These are phyloP conservation scores for Leccinum arenicola DNA, from an alignment of 768 basidiomycete species.

Conservation along the genomic window DNA sequence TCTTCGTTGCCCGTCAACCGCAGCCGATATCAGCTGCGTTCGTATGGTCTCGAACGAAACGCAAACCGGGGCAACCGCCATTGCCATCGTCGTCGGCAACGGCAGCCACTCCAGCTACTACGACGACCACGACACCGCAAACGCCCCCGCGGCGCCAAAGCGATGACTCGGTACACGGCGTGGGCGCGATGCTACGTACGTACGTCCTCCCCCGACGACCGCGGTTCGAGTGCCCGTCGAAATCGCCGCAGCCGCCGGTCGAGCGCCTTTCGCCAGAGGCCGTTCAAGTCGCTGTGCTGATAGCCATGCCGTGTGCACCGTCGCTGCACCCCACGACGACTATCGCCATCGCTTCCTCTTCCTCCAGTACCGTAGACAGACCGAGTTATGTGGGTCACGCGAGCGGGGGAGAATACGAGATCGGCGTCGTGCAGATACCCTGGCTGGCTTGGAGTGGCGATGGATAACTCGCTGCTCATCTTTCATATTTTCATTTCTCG, in stretches of 20 bases:
- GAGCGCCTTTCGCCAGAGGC: conserved; percentile 19
- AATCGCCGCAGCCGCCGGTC: conserved; percentile 12
- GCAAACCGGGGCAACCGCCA: neutral
- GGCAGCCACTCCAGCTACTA: neutral
- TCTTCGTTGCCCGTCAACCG: neutral
- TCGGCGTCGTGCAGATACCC: conserved; percentile 41
- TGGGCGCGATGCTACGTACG: conserved; percentile 7
- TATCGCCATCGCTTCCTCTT: neutral
- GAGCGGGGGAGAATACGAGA: conserved; percentile 37
- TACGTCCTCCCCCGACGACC: conserved; percentile 6
- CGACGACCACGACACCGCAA: neutral
- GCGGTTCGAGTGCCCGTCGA: conserved; percentile 3
- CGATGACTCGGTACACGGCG: neutral
- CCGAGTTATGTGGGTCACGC: conserved; percentile 7
- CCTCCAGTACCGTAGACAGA: neutral
- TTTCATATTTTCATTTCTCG: neutral
- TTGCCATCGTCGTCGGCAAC: neutral
- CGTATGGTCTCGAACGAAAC: conserved; percentile 16
- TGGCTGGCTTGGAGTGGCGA: conserved; percentile 25
- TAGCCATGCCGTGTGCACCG: conserved; percentile 42
- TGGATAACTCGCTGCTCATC: neutral
- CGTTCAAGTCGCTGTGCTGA: conserved; percentile 43
- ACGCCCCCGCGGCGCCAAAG: neutral
- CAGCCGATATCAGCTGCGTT: conserved; percentile 25
- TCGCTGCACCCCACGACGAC: neutral